phyloP scores from a whole-genome alignment of 2,329 filamentous ascomycete genomes.

The Microsporum ferrugineum region DNA sequence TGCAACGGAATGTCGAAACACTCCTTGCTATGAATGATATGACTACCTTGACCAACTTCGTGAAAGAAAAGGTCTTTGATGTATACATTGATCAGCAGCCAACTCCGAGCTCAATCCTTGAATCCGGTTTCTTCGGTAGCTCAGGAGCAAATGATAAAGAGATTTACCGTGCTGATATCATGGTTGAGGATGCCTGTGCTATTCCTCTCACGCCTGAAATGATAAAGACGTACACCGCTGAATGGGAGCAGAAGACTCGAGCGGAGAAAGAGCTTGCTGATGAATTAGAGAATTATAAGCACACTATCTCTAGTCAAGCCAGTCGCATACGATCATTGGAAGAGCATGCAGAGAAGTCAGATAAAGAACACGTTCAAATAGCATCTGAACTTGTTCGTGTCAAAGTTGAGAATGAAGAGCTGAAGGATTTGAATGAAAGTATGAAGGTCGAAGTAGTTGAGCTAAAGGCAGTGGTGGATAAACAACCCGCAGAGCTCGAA shows the following conservation, averaged over 20 bases:
- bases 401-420: constrained; percentile 85
- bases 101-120: constrained; percentile 81
- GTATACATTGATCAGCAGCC: constrained; percentile 93
- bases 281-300: constrained; percentile 64
- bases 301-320: constrained; percentile 55
- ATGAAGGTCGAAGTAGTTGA: constrained; percentile 75
- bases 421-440: constrained; percentile 81
- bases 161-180: constrained; percentile 84
- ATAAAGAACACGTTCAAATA: constrained; percentile 79
- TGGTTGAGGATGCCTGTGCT: constrained; percentile 85
- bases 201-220: constrained; percentile 74
- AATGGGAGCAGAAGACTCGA: constrained; percentile 90
- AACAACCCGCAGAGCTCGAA: constrained; percentile 81
- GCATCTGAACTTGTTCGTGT: constrained; percentile 84
- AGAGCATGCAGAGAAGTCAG: constrained; percentile 74
- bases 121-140: constrained; percentile 94
- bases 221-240: constrained; percentile 65
- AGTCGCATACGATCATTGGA: constrained; percentile 73
- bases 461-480: constrained; percentile 74
- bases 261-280: constrained; percentile 68
- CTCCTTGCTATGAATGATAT: constrained; percentile 83
- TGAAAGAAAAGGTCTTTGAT: constrained; percentile 91
- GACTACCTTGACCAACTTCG: constrained; percentile 72
- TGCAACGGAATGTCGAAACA: constrained; percentile 79
- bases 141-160: constrained; percentile 85